These are phyloP conservation scores for Sphagnum magellanicum DNA, from an alignment of 228 moss, liverwort and hornwort species.

Conservation along the genomic window DNA sequence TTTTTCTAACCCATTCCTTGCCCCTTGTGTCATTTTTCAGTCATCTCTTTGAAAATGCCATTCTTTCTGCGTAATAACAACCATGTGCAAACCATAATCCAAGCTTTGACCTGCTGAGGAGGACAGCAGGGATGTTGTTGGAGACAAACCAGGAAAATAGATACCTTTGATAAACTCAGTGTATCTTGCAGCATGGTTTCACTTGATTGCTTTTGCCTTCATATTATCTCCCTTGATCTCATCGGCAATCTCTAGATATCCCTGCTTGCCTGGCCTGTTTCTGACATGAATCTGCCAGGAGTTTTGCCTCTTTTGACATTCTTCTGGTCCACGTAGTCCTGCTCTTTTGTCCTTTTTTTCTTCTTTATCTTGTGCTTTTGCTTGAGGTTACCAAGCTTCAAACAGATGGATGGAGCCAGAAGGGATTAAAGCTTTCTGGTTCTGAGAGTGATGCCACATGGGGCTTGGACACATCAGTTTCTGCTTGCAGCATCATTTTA, in stretches of 20 bases:
- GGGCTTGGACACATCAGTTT: no score
- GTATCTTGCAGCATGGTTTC: conserved; percentile 8
- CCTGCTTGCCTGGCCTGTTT: no score
- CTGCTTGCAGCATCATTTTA: no score
- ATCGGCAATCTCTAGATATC: no score
- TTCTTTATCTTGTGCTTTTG: no score
- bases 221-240: neutral
- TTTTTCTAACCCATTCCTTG: conserved; percentile 13
- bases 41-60: conserved; percentile 31
- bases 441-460: conserved; percentile 11
- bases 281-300: neutral
- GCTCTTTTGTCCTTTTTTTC: no score
- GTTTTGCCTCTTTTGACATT: neutral
- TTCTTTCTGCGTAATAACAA: conserved; percentile 11
- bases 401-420: neutral
- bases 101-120: conserved; percentile 11
- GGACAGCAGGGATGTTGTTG: neutral
- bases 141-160: neutral
- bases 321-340: no score
- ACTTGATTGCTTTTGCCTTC: conserved; percentile 9
- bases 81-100: conserved; percentile 2
- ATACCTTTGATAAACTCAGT: neutral
- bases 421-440: conserved; percentile 25
- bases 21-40: conserved; percentile 12
- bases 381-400: no score